A percentile compares a stretch with the other conserved stretches of the same genome.
Conservation (phyloP, 257 asterid species). For the Voacanga thouarsii region DNA sequence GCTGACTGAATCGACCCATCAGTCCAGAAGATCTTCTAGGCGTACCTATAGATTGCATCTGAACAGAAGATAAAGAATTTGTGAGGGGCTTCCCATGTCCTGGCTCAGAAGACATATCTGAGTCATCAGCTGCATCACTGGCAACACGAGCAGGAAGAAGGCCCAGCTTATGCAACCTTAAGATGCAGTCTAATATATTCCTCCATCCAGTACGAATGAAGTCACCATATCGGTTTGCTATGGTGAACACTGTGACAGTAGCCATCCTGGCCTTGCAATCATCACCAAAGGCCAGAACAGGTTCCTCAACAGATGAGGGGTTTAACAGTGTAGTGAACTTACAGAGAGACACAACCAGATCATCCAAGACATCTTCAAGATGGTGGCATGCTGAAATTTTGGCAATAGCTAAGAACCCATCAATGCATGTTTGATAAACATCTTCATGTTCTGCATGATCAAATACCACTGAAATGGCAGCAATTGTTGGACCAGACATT, state of each 20-base stretch:
- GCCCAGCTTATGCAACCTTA: slow-evolving; percentile 90
- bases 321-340: slow-evolving; percentile 87
- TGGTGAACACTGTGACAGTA: slow-evolving; percentile 84
- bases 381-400: slow-evolving; percentile 94
- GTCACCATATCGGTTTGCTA: slow-evolving; percentile 91
- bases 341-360: slow-evolving; percentile 88
- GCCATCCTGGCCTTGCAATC: slow-evolving; percentile 97
- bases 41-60: slow-evolving; percentile 72
- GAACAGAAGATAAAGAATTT: slow-evolving; percentile 70
- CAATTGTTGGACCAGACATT: slow-evolving; percentile 98
- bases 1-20: slow-evolving; percentile 97
- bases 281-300: slow-evolving; percentile 91
- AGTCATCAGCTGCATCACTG: slow-evolving; percentile 92
- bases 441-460: slow-evolving; percentile 95
- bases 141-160: slow-evolving; percentile 98
- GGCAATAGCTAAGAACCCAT: slow-evolving; percentile 93
- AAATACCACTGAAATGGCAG: slow-evolving; percentile 93
- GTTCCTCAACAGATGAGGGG: slow-evolving; percentile 86
- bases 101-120: slow-evolving; percentile 76
- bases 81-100: slow-evolving; percentile 80
- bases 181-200: slow-evolving; percentile 82
- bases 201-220: slow-evolving; percentile 95
- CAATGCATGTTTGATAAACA: slow-evolving; percentile 89
- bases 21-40: slow-evolving; percentile 95
- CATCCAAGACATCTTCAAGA: slow-evolving; percentile 94